phyloP scores from a whole-genome alignment of 495 filamentous ascomycete species.

The Cetradonia linearis region DNA sequence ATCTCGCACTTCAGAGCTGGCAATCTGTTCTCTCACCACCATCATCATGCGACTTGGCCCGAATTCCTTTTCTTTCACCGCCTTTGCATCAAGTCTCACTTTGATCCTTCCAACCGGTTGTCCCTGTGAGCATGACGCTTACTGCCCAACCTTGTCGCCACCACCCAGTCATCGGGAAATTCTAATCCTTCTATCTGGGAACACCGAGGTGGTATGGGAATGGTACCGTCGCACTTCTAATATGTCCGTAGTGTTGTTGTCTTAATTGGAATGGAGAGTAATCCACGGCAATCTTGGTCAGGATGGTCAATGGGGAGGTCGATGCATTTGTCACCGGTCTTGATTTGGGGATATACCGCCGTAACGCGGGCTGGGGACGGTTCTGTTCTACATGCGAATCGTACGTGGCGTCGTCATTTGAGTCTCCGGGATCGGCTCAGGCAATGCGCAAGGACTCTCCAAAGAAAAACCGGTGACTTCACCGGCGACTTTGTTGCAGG shows the following conservation, averaged over 20 bases:
- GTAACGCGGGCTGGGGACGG: too few species aligned
- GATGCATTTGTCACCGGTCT: too few species aligned
- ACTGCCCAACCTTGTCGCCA: background rate
- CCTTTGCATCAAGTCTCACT: background rate
- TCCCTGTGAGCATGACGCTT: background rate
- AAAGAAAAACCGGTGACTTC: background rate
- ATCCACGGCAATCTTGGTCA: too few species aligned
- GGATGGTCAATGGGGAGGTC: too few species aligned
- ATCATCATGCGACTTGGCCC: background rate
- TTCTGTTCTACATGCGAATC: too few species aligned
- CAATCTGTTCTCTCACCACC: background rate
- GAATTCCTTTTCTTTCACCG: background rate
- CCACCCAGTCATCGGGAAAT: background rate
- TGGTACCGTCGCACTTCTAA: background rate
- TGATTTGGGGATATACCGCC: too few species aligned
- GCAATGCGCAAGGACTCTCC: background rate
- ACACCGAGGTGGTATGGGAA: background rate
- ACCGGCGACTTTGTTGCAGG: background rate
- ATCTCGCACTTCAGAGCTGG: background rate
- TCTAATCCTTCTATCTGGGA: background rate
- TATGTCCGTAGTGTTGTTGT: too few species aligned
- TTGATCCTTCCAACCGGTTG: background rate
- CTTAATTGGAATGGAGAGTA: too few species aligned
- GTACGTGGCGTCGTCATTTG: background rate
- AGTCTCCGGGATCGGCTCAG: background rate